Percentiles rank a stretch among this genome's conserved stretches.
Conservation (phyloP, 75 land plant genomes). For the Larix kaempferi region DNA sequence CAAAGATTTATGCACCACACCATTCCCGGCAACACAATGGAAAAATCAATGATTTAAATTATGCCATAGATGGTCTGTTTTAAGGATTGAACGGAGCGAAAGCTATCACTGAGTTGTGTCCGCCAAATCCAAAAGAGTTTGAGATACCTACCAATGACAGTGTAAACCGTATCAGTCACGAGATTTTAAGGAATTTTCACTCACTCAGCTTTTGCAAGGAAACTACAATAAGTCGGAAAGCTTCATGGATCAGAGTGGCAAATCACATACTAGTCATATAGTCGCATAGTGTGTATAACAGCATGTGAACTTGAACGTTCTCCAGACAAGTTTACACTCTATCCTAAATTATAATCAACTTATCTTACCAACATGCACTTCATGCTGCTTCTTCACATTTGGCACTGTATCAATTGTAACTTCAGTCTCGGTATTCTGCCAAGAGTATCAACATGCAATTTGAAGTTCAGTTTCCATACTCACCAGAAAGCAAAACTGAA, state of each 20-base stretch:
- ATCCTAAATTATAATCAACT: neutral
- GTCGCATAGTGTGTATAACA: neutral
- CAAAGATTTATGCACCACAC: neutral
- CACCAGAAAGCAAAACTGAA: neutral
- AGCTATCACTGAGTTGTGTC: slow-evolving; percentile 63
- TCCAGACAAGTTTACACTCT: neutral
- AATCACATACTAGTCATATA: neutral
- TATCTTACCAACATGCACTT: slow-evolving; percentile 53
- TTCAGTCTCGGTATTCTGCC: slow-evolving; percentile 44
- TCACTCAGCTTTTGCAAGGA: neutral
- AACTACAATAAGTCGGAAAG: neutral
- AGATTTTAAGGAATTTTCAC: neutral
- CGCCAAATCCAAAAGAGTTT: slow-evolving; percentile 78
- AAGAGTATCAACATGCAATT: neutral
- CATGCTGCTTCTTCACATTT: slow-evolving; percentile 54
- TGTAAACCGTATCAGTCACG: neutral
- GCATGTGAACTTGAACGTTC: neutral
- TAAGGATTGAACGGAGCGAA: slow-evolving; percentile 52
- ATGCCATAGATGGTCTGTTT: neutral
- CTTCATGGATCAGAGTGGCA: neutral
- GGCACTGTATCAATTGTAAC: slow-evolving; percentile 63
- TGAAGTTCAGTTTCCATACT: neutral
- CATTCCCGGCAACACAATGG: neutral
- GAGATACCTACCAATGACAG: slow-evolving; percentile 40
- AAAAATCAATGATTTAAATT: too few species aligned